A percentile compares a stretch with the other conserved stretches of the same genome.
These are phyloP conservation scores for Penicillium expansum DNA, from an alignment of 2,329 filamentous ascomycete species.

Conservation along the genomic window DNA sequence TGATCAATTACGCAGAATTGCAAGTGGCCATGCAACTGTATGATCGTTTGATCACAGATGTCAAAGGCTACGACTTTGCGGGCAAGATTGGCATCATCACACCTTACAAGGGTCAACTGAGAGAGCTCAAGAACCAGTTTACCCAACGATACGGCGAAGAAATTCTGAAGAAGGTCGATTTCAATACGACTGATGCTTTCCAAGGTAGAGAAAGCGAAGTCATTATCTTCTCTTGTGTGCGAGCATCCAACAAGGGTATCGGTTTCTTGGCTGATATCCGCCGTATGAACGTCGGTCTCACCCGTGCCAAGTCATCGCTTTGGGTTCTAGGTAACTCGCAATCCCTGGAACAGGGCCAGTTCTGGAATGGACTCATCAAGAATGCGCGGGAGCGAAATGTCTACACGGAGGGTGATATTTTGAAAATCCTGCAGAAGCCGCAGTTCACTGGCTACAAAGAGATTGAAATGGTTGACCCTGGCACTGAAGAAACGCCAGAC, in stretches of 20 bases:
- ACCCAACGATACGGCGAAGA: constrained; percentile 66
- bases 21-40: constrained; percentile 84
- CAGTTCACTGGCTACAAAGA: constrained; percentile 48
- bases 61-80: constrained; percentile 64
- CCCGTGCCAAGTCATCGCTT: constrained; percentile 90
- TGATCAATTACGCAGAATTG: constrained; percentile 85
- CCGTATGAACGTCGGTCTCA: constrained; percentile 98
- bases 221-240: constrained; percentile 98
- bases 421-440: constrained; percentile 54
- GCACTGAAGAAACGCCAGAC: constrained; percentile 11
- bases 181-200: constrained; percentile 98
- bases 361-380: constrained; percentile 82
- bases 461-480: constrained; percentile 44
- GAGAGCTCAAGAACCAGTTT: constrained; percentile 75
- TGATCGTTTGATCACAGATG: constrained; percentile 72
- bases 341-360: constrained; percentile 80
- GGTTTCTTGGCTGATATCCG: constrained; percentile 98
- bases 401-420: constrained; percentile 69
- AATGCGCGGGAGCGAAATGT: constrained; percentile 72
- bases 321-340: constrained; percentile 95
- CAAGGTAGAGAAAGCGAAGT: constrained; percentile 95
- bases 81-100: constrained; percentile 96
- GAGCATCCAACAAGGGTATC: constrained; percentile 87
- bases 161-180: constrained; percentile 80
- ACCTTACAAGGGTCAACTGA: constrained; percentile 91